Conservation (phyloP, 495 filamentous ascomycete genomes). For the Niebla homalea region DNA sequence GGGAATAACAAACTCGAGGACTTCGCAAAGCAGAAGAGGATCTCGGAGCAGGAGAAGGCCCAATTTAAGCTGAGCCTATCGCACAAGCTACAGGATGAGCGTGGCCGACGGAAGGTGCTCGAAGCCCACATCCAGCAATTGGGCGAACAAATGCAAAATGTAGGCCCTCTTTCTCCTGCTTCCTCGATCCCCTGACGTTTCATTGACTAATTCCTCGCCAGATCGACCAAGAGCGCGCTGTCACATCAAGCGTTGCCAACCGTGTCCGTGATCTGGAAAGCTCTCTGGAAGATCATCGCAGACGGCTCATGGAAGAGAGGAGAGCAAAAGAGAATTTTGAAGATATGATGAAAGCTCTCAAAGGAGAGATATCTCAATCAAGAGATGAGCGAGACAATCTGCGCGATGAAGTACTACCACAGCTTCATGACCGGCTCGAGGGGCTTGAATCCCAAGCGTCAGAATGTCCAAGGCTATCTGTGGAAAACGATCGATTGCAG, state of each 20-base stretch:
- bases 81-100: conserved; percentile 73
- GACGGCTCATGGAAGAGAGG: conserved; percentile 73
- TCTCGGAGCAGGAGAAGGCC: conserved; percentile 83
- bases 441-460: conserved; percentile 57
- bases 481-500: conserved; percentile 65
- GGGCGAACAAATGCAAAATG: conserved; percentile 57
- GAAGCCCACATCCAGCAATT: conserved; percentile 72
- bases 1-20: conserved; percentile 60
- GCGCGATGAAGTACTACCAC: conserved; percentile 70
- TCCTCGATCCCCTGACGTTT: not conserved
- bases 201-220: conserved; percentile 13
- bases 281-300: conserved; percentile 63
- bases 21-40: conserved; percentile 66
- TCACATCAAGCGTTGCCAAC: conserved; percentile 23
- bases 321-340: conserved; percentile 88
- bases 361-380: conserved; percentile 66
- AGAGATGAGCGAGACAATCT: conserved; percentile 85
- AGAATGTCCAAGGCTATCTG: conserved; percentile 53
- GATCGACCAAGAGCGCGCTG: conserved; percentile 27
- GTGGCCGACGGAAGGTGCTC: conserved; percentile 53
- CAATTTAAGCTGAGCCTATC: conserved; percentile 72
- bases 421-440: conserved; percentile 58
- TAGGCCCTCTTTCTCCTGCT: conserved; percentile 15
- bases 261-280: conserved; percentile 63
- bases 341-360: conserved; percentile 72